Evolutionary conservation across 768 basidiomycete species (phyloP).

Genomic region (Termitomyces bulborhizus): DNA sequence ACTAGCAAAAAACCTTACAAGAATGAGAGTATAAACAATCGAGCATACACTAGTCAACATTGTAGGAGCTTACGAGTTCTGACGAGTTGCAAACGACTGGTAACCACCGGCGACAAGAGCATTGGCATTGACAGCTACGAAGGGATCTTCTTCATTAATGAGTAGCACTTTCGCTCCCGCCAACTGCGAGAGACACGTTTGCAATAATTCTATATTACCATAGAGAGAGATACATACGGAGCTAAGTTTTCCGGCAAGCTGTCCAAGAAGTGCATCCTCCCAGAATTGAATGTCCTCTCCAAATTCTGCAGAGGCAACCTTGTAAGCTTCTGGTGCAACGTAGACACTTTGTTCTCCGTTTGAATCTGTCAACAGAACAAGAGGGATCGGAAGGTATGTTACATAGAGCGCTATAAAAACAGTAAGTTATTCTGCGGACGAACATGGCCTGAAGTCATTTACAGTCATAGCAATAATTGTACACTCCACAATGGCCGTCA

Average conservation of each 20-base stretch:
- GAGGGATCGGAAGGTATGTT: slow-evolving; percentile 43
- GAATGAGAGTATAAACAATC: background rate
- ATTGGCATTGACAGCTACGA: slow-evolving; percentile 43
- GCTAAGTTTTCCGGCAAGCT: slow-evolving; percentile 39
- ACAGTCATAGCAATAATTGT: slow-evolving; percentile 44
- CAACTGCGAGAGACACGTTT: slow-evolving; percentile 18
- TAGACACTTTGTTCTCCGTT: slow-evolving; percentile 42
- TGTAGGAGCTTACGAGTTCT: slow-evolving; percentile 32
- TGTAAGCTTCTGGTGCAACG: slow-evolving; percentile 49
- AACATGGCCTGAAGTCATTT: slow-evolving; percentile 2
- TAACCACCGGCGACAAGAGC: slow-evolving; percentile 44
- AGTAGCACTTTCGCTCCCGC: slow-evolving; percentile 48
- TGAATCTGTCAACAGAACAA: slow-evolving; percentile 38
- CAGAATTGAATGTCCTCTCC: slow-evolving; percentile 45
- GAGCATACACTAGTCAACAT: background rate
- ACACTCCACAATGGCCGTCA: slow-evolving; percentile 53
- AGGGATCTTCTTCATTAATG: slow-evolving; percentile 49
- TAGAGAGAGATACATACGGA: slow-evolving; percentile 24
- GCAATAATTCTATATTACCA: background rate
- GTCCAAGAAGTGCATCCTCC: slow-evolving; percentile 46
- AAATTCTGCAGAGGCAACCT: slow-evolving; percentile 44
- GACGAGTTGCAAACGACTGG: slow-evolving; percentile 46
- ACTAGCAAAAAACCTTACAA: slow-evolving; percentile 39
- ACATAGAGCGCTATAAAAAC: slow-evolving; percentile 30
- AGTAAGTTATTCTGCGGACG: background rate